A percentile compares a stretch with the other conserved stretches of the same genome.
Conservation (phyloP, 2,329 filamentous ascomycete genomes). For the Didymella keratinophila region DNA sequence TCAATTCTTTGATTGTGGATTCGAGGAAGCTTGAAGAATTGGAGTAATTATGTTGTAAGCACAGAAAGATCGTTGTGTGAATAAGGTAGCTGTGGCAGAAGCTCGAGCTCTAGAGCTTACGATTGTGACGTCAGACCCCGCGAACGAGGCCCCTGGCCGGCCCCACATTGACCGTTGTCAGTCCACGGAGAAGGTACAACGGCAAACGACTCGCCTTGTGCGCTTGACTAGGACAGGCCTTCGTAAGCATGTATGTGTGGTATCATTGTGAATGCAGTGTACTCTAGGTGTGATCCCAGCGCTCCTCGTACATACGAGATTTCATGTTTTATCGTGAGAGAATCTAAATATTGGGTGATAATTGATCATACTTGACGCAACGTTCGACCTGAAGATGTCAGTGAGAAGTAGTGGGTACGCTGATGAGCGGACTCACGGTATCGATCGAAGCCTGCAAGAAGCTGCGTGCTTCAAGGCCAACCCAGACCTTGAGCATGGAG, state of each 20-base stretch:
- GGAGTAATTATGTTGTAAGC: neutral
- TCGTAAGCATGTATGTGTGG: neutral
- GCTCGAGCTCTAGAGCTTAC: conserved; percentile 7
- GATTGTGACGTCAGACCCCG: conserved; percentile 15
- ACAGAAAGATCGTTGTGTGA: neutral
- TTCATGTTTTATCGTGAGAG: neutral
- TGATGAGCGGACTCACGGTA: conserved; percentile 66
- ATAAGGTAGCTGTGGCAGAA: neutral
- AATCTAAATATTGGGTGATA: conserved; percentile 81
- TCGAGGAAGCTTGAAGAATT: neutral
- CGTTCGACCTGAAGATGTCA: conserved; percentile 70
- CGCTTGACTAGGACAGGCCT: neutral
- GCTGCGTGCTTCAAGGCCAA: conserved; percentile 84
- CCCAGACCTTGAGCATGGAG: conserved; percentile 87
- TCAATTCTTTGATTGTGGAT: neutral
- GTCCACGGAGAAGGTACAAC: neutral
- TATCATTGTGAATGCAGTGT: neutral
- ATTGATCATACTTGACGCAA: conserved; percentile 88
- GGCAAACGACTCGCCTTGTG: neutral
- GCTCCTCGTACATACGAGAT: neutral
- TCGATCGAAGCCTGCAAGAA: conserved; percentile 91
- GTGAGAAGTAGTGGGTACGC: neutral
- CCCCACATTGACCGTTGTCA: neutral
- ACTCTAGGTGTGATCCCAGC: neutral
- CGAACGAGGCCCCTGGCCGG: neutral